Conservation (phyloP, 1,139 yeast species). For the Sugiyamaella paludigena region DNA sequence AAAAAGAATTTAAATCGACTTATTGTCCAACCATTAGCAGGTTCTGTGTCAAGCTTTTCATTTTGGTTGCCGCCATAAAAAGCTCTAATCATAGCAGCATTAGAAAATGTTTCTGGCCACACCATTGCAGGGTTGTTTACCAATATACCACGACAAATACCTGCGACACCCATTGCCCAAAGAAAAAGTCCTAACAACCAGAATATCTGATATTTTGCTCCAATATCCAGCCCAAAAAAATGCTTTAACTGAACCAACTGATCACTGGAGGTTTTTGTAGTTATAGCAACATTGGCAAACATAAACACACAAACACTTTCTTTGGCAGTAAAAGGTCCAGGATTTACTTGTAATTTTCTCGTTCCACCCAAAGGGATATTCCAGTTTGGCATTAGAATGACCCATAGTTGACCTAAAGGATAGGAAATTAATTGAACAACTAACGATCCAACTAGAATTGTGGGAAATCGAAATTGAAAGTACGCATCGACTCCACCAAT, state of each 20-base stretch:
- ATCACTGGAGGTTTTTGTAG: conserved; percentile 42
- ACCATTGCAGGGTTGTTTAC: conserved; percentile 52
- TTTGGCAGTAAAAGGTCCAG: conserved; percentile 64
- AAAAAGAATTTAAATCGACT: conserved; percentile 49
- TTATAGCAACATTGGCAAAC: conserved; percentile 44
- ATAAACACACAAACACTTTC: conserved; percentile 62
- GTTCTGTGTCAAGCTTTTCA: not conserved
- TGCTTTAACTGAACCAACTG: conserved; percentile 34
- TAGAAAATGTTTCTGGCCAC: conserved; percentile 54
- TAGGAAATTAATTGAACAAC: conserved; percentile 42
- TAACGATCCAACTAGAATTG: conserved; percentile 47
- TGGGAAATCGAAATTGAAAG: conserved; percentile 53
- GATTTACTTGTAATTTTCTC: conserved; percentile 45
- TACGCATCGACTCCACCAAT: conserved; percentile 55
- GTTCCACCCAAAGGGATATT: conserved; percentile 42
- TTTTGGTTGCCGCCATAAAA: not conserved
- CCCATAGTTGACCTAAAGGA: conserved; percentile 23
- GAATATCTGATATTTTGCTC: conserved; percentile 41
- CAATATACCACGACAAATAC: conserved; percentile 42
- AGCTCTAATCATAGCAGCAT: conserved; percentile 41
- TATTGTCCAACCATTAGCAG: conserved; percentile 49
- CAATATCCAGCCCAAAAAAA: conserved; percentile 30
- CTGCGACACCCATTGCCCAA: conserved; percentile 59
- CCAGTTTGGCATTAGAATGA: conserved; percentile 47
- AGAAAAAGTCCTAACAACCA: conserved; percentile 52